These are phyloP conservation scores for Zea mays DNA, from an alignment of 176 grass and related monocot genomes.

Conservation along the genomic window Zm-B73-REFERENCE-NAM-5.0 NC_050100.1:197246501-197247000, in stretches of 20 bases:
- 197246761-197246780: no score
- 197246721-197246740: no score
- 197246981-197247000: slow-evolving; percentile 26
- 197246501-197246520: background rate
- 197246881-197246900: no score
- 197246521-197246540: background rate
- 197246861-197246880: no score
- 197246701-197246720: slow-evolving; percentile 12
- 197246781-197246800: no score
- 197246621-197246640: no score
- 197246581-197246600: no score
- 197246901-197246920: slow-evolving; percentile 28
- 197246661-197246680: background rate
- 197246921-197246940: slow-evolving; percentile 25
- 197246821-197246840: no score
- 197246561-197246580: background rate
- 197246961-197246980: background rate
- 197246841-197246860: no score
- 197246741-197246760: no score
- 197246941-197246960: slow-evolving; percentile 20
- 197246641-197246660: background rate
- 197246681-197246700: slow-evolving; percentile 5
- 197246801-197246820: no score
- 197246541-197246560: background rate
- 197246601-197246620: no score